phyloP scores from a whole-genome alignment of 768 basidiomycete species.

The Trametes gibbosa region DNA sequence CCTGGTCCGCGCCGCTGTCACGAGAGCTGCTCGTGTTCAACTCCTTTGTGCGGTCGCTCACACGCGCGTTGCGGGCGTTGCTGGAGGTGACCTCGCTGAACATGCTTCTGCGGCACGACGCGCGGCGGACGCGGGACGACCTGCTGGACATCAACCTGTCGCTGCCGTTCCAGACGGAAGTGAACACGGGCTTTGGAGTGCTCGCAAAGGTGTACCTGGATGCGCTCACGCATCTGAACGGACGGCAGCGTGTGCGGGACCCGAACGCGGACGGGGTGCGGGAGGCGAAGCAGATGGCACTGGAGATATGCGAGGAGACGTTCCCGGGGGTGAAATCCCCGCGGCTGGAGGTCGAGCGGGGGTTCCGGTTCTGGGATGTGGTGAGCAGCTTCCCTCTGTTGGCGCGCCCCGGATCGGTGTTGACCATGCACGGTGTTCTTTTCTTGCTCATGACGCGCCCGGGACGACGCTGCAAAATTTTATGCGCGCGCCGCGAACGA shows the following conservation, averaged over 20 bases:
- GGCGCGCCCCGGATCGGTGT: neutral
- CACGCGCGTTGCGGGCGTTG: conserved; percentile 85
- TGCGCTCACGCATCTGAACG: conserved; percentile 85
- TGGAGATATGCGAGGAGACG: conserved; percentile 91
- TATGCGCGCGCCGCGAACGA: neutral
- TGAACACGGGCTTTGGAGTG: conserved; percentile 97
- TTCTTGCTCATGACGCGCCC: neutral
- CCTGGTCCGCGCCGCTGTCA: conserved; percentile 95
- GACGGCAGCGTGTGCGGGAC: conserved; percentile 71
- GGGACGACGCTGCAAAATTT: neutral
- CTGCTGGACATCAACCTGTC: conserved; percentile 89
- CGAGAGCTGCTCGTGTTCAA: conserved; percentile 98
- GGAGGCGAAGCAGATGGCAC: conserved; percentile 82
- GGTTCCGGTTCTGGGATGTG: conserved; percentile 98
- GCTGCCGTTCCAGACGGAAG: conserved; percentile 92
- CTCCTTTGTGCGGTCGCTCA: conserved; percentile 90
- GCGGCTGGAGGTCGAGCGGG: conserved; percentile 86
- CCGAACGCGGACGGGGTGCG: conserved; percentile 75
- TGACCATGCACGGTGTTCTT: neutral
- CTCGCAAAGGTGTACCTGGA: conserved; percentile 96
- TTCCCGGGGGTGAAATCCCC: conserved; percentile 91
- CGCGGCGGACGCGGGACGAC: conserved; percentile 84
- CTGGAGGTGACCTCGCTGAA: conserved; percentile 90
- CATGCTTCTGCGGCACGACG: conserved; percentile 89
- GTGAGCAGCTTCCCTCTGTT: conserved; percentile 49